phyloP scores from a whole-genome alignment of 768 basidiomycete species.

The Leccinum uliginosum region DNA sequence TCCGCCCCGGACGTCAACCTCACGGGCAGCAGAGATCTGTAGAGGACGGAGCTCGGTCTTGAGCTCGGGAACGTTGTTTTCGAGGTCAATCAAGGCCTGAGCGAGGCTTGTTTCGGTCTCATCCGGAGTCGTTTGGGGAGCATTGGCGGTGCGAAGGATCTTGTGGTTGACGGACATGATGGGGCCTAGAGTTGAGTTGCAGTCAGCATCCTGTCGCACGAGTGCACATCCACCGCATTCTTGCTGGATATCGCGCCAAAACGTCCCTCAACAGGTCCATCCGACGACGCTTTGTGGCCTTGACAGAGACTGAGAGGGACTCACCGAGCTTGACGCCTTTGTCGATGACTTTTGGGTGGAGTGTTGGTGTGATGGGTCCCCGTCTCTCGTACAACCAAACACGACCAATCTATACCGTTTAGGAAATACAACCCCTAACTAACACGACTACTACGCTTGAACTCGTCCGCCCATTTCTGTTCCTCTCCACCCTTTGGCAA shows the following conservation, averaged over 20 bases:
- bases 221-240: conserved; percentile 52
- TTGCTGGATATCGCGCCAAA: conserved; percentile 12
- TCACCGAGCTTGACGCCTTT: conserved; percentile 68
- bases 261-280: conserved; percentile 20
- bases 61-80: conserved; percentile 97
- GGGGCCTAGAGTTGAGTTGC: conserved; percentile 14
- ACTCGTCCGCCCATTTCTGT: conserved; percentile 82
- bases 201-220: conserved; percentile 42
- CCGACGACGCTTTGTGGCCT: conserved; percentile 4
- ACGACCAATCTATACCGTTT: conserved; percentile 23
- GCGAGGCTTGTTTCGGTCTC: conserved; percentile 90
- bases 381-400: conserved; percentile 23
- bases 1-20: conserved; percentile 98
- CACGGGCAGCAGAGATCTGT: conserved; percentile 97
- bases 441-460: conserved; percentile 51
- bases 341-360: conserved; percentile 36
- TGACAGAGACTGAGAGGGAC: conserved; percentile 38
- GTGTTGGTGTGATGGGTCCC: conserved; percentile 5
- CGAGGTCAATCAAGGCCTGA: conserved; percentile 95
- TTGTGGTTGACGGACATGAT: conserved; percentile 79
- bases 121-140: conserved; percentile 82
- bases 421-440: conserved; percentile 10
- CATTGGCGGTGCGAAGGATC: conserved; percentile 95
- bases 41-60: conserved; percentile 93
- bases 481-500: conserved; percentile 75